A percentile compares a stretch with the other conserved stretches of the same genome.
These are phyloP conservation scores for Phytophthora megakarya DNA, from an alignment of 352 stramenopile genomes.

Conservation along the genomic window DNA sequence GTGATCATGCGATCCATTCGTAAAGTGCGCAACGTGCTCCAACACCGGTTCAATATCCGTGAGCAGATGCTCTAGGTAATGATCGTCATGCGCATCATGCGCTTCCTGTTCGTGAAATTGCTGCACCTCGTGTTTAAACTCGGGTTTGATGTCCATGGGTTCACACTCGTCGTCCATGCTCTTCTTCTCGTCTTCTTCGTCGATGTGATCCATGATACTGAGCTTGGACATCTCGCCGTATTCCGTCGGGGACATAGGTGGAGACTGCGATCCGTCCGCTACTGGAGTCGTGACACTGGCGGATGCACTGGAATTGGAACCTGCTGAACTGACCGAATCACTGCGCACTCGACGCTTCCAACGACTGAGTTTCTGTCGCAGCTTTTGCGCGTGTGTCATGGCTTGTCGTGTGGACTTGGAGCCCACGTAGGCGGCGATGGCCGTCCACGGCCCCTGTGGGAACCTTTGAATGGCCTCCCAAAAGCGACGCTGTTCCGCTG, in stretches of 20 bases:
- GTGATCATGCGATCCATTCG: conserved; percentile 26
- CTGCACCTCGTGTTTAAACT: conserved; percentile 21
- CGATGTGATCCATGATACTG: conserved; percentile 33
- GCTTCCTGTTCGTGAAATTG: conserved; percentile 20
- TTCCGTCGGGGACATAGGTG: conserved; percentile 35
- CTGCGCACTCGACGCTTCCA: conserved; percentile 57
- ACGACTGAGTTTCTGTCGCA: conserved; percentile 66
- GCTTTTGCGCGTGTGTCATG: conserved; percentile 74
- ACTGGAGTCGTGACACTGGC: conserved; percentile 21
- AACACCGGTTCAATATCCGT: conserved; percentile 57
- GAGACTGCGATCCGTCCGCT: conserved; percentile 22
- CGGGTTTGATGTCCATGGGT: conserved; percentile 25
- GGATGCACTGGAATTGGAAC: conserved; percentile 33
- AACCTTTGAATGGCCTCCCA: conserved; percentile 66
- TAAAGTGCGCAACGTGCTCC: conserved; percentile 57
- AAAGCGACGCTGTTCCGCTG: conserved; percentile 52
- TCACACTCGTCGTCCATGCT: conserved; percentile 27
- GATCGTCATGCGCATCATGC: conserved; percentile 37
- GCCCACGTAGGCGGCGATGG: conserved; percentile 62
- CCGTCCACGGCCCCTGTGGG: conserved; percentile 64
- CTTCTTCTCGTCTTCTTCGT: conserved; percentile 33
- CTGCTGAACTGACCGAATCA: conserved; percentile 28
- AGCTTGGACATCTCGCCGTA: conserved; percentile 34
- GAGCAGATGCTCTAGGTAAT: conserved; percentile 52
- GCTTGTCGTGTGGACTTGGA: conserved; percentile 69